Evolutionary conservation across 2,329 filamentous ascomycete species (phyloP), one percentile per base, ranked within the genome.

Genomic region (Aureobasidium sp.): DNA sequence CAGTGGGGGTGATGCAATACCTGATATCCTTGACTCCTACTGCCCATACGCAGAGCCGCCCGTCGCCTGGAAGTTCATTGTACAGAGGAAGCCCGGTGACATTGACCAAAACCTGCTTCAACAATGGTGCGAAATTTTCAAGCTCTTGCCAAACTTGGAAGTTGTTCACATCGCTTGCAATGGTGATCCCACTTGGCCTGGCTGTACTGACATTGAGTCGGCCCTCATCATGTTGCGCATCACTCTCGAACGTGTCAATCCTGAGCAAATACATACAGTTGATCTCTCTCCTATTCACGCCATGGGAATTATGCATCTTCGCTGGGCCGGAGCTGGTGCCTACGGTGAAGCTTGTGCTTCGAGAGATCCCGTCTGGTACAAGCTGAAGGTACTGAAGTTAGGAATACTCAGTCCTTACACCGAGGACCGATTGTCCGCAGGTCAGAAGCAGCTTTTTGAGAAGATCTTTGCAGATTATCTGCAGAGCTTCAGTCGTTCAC

Each of bases 301-400:
- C 9, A 69, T 70, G 58, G 70, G 70, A 45, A 68, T 74, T 42
- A 33, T 73, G 12, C 70, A 71, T 50, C 64, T 73, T 22, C 70
- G 71, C 39, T 73, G 72, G 70, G 58, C 64, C 11, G 66, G 68
- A 29, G 66, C 70, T 33, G 65, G 63, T 19, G 67, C 69, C 8
- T 70, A 70, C 37, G 60, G 65, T 17, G 47, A 64, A 29, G 57
- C 63, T 14, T 44, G 63, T 29, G 42, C 56, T 53, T 56, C 44
- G 6, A 27, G 39, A 11, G 15, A 44, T 24, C 56, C 56, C 12
- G 42, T 65, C 22, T 74, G 72, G 72, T 66, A 61, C 6, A 65
- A 61, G 12, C 39, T 73, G 24, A 62, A 63, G 8, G 66, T 61
- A 3, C 65, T 74, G n/a, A 66, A 70, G 54, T 50, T 73, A 5